Conservation (phyloP, 768 basidiomycete species). For the Strobilomyces echinocephalus region DNA sequence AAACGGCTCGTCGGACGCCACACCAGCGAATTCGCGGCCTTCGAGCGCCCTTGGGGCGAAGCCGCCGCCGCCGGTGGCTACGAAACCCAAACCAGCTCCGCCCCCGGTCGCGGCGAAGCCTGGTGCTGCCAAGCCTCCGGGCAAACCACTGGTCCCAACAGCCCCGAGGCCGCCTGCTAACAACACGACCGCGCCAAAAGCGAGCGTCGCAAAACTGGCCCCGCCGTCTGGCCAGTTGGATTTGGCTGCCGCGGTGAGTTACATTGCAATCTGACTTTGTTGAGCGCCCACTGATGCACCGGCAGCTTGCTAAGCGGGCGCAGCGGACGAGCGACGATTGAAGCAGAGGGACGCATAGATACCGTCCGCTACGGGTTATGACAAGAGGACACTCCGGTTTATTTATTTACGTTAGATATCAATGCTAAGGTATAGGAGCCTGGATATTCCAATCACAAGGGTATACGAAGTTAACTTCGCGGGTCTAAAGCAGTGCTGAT, state of each 20-base stretch:
- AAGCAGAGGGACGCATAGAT: conserved; percentile 6
- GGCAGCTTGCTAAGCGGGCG: conserved; percentile 74
- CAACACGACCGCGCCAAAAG: conserved; percentile 34
- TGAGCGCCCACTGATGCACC: neutral
- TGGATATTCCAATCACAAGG: conserved; percentile 18
- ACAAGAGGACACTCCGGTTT: conserved; percentile 1
- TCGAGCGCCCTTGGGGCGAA: conserved; percentile 46
- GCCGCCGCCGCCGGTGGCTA: conserved; percentile 55
- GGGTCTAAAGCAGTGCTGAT: conserved; percentile 23
- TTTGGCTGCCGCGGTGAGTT: conserved; percentile 74
- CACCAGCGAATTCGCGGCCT: conserved; percentile 47
- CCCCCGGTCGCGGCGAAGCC: conserved; percentile 57
- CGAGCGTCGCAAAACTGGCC: conserved; percentile 37
- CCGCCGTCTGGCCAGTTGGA: conserved; percentile 65
- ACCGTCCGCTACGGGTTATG: neutral
- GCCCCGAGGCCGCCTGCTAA: conserved; percentile 46
- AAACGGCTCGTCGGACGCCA: conserved; percentile 31
- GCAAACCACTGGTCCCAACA: conserved; percentile 60
- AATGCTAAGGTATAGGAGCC: conserved; percentile 8
- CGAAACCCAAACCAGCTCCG: conserved; percentile 61
- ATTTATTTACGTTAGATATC: conserved; percentile 13
- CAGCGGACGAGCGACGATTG: conserved; percentile 55
- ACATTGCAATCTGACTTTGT: neutral
- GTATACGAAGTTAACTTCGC: conserved; percentile 24
- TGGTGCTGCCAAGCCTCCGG: conserved; percentile 42